Evolutionary conservation across 2,329 filamentous ascomycete species (phyloP).

Genomic region (Trichoderma gracile): DNA sequence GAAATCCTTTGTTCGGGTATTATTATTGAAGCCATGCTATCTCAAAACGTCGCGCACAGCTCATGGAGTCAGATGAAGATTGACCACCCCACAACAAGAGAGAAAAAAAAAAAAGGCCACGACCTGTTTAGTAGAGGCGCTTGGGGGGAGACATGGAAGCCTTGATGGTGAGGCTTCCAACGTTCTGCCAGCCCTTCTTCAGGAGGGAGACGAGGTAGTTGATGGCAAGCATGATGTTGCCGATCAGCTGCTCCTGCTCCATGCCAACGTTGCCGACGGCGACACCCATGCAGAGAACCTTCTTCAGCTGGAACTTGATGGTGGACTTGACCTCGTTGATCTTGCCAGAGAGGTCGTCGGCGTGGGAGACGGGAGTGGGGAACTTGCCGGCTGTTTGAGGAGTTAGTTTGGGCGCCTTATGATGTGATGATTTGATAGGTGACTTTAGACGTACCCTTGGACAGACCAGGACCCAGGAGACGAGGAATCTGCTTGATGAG

Average conservation of each 20-base stretch:
- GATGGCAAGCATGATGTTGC: slow-evolving; percentile 99
- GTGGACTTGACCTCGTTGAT: slow-evolving; percentile 99
- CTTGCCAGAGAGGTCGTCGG: slow-evolving; percentile 90
- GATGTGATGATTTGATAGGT: slow-evolving; percentile 33
- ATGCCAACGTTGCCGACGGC: slow-evolving; percentile 98
- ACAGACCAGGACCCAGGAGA: slow-evolving; percentile 98
- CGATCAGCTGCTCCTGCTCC: slow-evolving; percentile 91
- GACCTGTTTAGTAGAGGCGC: slow-evolving; percentile 80
- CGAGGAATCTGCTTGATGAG: slow-evolving; percentile 99
- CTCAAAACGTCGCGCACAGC: slow-evolving; percentile 5
- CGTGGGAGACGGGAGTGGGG: slow-evolving; percentile 96
- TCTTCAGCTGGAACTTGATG: slow-evolving; percentile 99
- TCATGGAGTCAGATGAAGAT: not conserved
- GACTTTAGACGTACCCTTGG: slow-evolving; percentile 68
- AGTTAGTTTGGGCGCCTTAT: slow-evolving; percentile 33
- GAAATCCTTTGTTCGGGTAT: slow-evolving; percentile 17
- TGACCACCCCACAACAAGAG: slow-evolving; percentile 16
- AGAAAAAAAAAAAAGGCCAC: slow-evolving; percentile 27
- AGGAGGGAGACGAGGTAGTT: slow-evolving; percentile 99
- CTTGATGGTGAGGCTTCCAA: slow-evolving; percentile 99
- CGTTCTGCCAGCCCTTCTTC: slow-evolving; percentile 99
- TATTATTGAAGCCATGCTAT: slow-evolving; percentile 21
- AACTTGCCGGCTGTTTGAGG: slow-evolving; percentile 84
- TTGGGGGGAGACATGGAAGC: slow-evolving; percentile 99
- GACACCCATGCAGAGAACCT: slow-evolving; percentile 99